Conservation (phyloP, 805 yeast genomes). For the Teunomyces atbi region DNA sequence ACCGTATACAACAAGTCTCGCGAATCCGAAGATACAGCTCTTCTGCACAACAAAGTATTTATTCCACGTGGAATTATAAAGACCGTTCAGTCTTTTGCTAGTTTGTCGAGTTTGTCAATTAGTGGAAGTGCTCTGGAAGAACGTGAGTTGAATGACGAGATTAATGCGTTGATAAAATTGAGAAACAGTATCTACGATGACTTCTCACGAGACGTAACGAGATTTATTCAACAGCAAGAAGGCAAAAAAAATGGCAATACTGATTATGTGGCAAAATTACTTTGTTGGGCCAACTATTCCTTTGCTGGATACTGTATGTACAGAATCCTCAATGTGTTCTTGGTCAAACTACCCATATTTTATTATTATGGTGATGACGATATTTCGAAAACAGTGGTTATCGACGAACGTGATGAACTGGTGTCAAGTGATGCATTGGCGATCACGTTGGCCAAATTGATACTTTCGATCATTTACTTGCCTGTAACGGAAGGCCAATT, state of each 20-base stretch:
- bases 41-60: conserved; percentile 11
- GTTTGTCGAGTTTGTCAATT: conserved; percentile 18
- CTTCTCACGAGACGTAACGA: conserved; percentile 18
- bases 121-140: conserved; percentile 22
- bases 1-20: conserved; percentile 22
- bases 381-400: conserved; percentile 1
- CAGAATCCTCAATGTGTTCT: conserved; percentile 41
- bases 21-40: conserved; percentile 10
- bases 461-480: conserved; percentile 22
- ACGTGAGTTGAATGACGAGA: conserved; percentile 37
- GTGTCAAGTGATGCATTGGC: conserved; percentile 46
- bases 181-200: conserved; percentile 31
- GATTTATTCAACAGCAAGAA: conserved; percentile 15
- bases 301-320: conserved; percentile 52
- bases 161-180: conserved; percentile 35
- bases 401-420: conserved; percentile 6
- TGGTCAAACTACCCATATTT: conserved; percentile 37
- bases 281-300: conserved; percentile 18
- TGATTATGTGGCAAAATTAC: conserved; percentile 1
- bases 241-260: neutral
- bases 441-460: conserved; percentile 43
- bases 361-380: neutral
- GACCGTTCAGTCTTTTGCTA: conserved; percentile 43
- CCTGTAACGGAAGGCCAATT: conserved; percentile 39
- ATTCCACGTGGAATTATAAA: conserved; percentile 32